phyloP scores from a whole-genome alignment of 768 basidiomycete genomes.

The Hygrocybe punicea region DNA sequence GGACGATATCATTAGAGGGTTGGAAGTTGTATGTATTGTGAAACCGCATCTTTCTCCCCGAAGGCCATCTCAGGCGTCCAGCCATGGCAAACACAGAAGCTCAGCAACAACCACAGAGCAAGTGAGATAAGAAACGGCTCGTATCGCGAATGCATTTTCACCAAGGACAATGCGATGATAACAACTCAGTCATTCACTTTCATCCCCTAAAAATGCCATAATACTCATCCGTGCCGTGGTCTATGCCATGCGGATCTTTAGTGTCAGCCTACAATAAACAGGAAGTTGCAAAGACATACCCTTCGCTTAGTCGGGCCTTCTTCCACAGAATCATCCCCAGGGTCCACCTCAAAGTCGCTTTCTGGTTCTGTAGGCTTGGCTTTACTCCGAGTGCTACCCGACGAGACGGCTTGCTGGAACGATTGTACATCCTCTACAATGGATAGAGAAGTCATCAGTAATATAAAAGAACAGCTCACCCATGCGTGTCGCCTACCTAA shows the following conservation, averaged over 20 bases:
- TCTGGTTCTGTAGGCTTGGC: slow-evolving; percentile 15
- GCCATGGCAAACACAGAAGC: too few relatives aligned
- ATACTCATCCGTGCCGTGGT: slow-evolving; percentile 56
- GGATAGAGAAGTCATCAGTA: neutral
- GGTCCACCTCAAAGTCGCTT: slow-evolving; percentile 20
- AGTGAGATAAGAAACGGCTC: too few relatives aligned
- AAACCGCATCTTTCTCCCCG: too few relatives aligned
- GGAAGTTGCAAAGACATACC: slow-evolving; percentile 31
- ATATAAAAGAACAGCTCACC: neutral
- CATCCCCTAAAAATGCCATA: slow-evolving; percentile 66
- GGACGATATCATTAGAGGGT: too few relatives aligned
- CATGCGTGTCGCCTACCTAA: slow-evolving; percentile 48
- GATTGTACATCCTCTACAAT: slow-evolving; percentile 67
- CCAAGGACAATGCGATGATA: neutral
- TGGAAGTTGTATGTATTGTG: too few relatives aligned
- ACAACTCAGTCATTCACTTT: slow-evolving; percentile 47
- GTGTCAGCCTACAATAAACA: neutral
- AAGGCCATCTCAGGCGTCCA: too few relatives aligned
- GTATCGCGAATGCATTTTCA: too few relatives aligned
- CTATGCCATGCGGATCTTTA: slow-evolving; percentile 19
- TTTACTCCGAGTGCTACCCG: slow-evolving; percentile 26
- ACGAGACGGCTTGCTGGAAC: slow-evolving; percentile 54
- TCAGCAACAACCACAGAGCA: too few relatives aligned
- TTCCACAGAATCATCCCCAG: slow-evolving; percentile 24
- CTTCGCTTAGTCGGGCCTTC: slow-evolving; percentile 40